phyloP scores from a whole-genome alignment of 495 filamentous ascomycete genomes.

The Mycothermus thermophilus region DNA sequence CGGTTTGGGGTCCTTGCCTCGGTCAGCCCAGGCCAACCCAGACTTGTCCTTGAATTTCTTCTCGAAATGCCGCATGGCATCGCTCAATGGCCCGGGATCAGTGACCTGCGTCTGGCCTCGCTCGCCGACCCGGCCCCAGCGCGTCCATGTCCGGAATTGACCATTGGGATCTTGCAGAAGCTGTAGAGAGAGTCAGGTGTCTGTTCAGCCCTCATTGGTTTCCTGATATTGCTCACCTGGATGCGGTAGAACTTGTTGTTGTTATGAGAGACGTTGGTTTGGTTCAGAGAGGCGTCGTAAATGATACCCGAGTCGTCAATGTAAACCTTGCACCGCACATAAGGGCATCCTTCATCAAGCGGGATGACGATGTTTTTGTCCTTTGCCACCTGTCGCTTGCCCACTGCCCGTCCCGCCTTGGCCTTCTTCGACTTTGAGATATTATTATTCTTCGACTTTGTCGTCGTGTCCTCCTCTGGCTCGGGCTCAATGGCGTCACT shows the following conservation, averaged over 20 bases:
- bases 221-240: constrained; percentile 26
- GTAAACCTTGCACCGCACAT: constrained; percentile 38
- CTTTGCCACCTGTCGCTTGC: constrained; percentile 32
- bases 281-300: constrained; percentile 49
- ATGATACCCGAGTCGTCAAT: constrained; percentile 50
- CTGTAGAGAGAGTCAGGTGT: constrained; percentile 10
- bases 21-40: constrained; percentile 51
- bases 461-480: constrained; percentile 3
- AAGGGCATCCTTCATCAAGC: constrained; percentile 28
- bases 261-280: constrained; percentile 44
- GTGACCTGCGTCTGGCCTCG: constrained; percentile 43
- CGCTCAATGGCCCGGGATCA: constrained; percentile 23
- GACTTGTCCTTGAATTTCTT: constrained; percentile 72
- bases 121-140: constrained; percentile 73
- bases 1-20: constrained; percentile 42
- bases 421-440: constrained; percentile 11
- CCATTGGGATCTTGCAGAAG: constrained; percentile 17
- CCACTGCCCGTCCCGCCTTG: constrained; percentile 18
- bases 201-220: background rate
- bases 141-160: constrained; percentile 45
- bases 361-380: constrained; percentile 32
- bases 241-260: constrained; percentile 66
- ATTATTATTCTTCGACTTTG: too few relatives aligned
- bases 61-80: constrained; percentile 44
- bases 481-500: constrained; percentile 1